A percentile compares a stretch with the other conserved stretches of the same genome.
Evolutionary conservation across 805 yeast species (phyloP).

Genomic region (Helenozyma baotianmanensis): DNA sequence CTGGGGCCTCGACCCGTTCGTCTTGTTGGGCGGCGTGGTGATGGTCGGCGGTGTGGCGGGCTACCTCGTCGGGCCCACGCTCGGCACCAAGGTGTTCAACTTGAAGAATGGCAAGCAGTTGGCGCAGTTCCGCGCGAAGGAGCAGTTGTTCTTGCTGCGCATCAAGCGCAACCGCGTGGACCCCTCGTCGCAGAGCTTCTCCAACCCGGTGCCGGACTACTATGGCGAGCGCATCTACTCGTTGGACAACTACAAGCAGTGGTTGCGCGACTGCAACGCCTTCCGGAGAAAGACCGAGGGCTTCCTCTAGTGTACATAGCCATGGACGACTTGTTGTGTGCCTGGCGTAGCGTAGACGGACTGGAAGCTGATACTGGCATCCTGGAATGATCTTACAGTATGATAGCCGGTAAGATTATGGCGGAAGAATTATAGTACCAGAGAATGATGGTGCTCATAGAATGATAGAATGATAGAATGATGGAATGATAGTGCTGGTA

Average conservation of each 20-base stretch:
- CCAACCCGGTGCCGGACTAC: slow-evolving; percentile 97
- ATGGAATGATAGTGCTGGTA: too few species aligned
- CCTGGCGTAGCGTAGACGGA: too few species aligned
- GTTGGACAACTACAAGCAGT: slow-evolving; percentile 80
- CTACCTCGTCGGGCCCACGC: slow-evolving; percentile 73
- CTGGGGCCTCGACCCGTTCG: slow-evolving; percentile 85
- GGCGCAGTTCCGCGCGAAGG: slow-evolving; percentile 51
- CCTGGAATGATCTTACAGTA: not conserved
- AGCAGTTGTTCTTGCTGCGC: slow-evolving; percentile 68
- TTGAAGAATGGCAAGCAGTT: slow-evolving; percentile 45
- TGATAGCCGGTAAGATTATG: too few species aligned
- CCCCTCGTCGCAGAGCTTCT: slow-evolving; percentile 83
- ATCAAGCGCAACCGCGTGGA: slow-evolving; percentile 81
- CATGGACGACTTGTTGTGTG: too few species aligned
- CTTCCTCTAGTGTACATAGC: slow-evolving; percentile 43
- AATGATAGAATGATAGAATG: too few species aligned
- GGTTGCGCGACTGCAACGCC: slow-evolving; percentile 94
- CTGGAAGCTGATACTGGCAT: too few species aligned
- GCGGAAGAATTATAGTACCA: too few species aligned
- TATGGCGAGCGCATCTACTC: slow-evolving; percentile 95
- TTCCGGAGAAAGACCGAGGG: slow-evolving; percentile 78
- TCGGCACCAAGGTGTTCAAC: slow-evolving; percentile 71
- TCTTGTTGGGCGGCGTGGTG: slow-evolving; percentile 72
- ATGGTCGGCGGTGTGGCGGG: slow-evolving; percentile 72
- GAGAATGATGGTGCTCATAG: too few species aligned